These are phyloP conservation scores for Arthrobotrys megalospora DNA, from an alignment of 2,329 filamentous ascomycete species.

Conservation along the genomic window DNA sequence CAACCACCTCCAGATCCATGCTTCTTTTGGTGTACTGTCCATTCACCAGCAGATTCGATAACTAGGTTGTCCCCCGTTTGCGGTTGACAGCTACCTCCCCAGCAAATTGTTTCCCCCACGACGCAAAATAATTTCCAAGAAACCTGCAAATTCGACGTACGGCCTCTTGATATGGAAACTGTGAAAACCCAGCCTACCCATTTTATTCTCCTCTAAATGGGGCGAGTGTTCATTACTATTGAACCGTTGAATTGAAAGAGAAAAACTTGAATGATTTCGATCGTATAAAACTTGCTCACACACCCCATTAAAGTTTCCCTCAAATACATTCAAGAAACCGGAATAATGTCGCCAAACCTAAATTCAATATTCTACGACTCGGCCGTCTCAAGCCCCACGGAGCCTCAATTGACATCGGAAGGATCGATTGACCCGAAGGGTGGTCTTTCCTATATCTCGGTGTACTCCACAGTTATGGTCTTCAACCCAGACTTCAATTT, in stretches of 20 bases:
- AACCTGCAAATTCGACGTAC: conserved; percentile 1
- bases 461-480: conserved; percentile 49
- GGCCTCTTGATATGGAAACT: conserved; percentile 23
- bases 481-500: conserved; percentile 58
- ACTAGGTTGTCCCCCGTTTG: conserved; percentile 51
- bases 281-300: conserved; percentile 36
- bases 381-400: conserved; percentile 19
- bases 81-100: conserved; percentile 24
- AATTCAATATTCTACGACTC: conserved; percentile 46
- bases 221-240: background rate
- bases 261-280: conserved; percentile 18
- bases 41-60: conserved; percentile 25
- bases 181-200: conserved; percentile 15
- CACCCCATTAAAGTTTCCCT: background rate
- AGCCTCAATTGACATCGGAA: conserved; percentile 28
- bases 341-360: conserved; percentile 39
- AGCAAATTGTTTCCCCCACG: conserved; percentile 8
- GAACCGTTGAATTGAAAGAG: background rate
- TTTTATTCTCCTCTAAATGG: conserved; percentile 14
- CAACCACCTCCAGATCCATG: conserved; percentile 3
- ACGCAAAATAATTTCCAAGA: conserved; percentile 16
- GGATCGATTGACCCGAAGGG: conserved; percentile 7
- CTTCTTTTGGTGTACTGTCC: conserved; percentile 8
- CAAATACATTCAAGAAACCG: conserved; percentile 9
- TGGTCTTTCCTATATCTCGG: conserved; percentile 42